A percentile compares a stretch with the other conserved stretches of the same genome.
phyloP scores from a whole-genome alignment of 176 grass and related monocot species.

The Tuctoria greenei region DNA sequence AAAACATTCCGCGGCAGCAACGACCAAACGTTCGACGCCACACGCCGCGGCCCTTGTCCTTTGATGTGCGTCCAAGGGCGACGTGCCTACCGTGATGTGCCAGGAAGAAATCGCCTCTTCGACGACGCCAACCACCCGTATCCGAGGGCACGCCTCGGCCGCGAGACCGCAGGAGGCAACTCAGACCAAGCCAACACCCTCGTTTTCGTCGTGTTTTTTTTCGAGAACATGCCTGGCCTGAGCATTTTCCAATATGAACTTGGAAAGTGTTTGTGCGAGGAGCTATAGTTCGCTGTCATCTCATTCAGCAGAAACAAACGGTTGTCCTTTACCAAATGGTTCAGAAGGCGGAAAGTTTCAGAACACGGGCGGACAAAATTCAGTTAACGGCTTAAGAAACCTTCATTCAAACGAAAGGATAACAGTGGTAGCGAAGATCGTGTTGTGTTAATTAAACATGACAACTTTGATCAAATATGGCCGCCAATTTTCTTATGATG shows the following conservation, averaged over 20 bases:
- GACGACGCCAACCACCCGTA: constrained; percentile 16
- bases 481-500: background rate
- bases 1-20: background rate
- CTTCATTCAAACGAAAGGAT: background rate
- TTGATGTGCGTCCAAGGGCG: constrained; percentile 25
- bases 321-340: background rate
- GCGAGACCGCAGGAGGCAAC: background rate
- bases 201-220: background rate
- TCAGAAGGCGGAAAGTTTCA: background rate
- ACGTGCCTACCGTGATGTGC: background rate
- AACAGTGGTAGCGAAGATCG: background rate
- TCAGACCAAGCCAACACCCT: background rate
- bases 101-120: constrained; percentile 20
- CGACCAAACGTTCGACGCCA: constrained; percentile 19
- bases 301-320: background rate
- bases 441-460: background rate
- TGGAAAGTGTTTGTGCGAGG: background rate
- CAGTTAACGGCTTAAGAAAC: background rate
- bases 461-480: background rate
- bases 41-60: constrained; percentile 34
- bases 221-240: background rate
- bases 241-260: background rate
- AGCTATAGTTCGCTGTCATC: background rate
- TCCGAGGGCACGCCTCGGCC: constrained; percentile 3
- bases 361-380: too few species aligned